Percentiles rank a stretch among this genome's conserved stretches.
These are phyloP conservation scores for Halenospora varia DNA, from an alignment of 495 filamentous ascomycete genomes.

Conservation along the genomic window DNA sequence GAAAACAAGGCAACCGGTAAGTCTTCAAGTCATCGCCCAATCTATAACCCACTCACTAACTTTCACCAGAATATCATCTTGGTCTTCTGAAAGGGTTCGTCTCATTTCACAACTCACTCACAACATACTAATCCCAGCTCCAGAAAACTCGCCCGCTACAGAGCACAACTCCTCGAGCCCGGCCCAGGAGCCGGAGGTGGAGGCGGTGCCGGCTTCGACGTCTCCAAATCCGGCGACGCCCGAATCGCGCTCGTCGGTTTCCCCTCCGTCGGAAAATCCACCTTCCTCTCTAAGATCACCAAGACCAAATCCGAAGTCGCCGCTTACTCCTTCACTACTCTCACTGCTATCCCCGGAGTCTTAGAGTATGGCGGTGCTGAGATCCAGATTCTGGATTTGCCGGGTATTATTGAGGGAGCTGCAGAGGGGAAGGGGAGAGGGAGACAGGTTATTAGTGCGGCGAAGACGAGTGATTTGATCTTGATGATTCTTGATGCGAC, in stretches of 20 bases:
- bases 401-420: conserved; percentile 98
- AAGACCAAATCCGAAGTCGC: conserved; percentile 97
- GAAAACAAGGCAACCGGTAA: conserved; percentile 99
- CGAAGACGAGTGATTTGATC: conserved; percentile 96
- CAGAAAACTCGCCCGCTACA: conserved; percentile 92
- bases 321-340: conserved; percentile 94
- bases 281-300: conserved; percentile 97
- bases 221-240: conserved; percentile 95
- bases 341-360: conserved; percentile 97
- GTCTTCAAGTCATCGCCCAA: too few species aligned
- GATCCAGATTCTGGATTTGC: conserved; percentile 96
- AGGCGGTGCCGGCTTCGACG: conserved; percentile 80
- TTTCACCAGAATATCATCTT: conserved; percentile 82
- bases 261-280: conserved; percentile 98
- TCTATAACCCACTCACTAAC: too few species aligned
- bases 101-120: background rate
- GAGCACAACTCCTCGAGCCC: conserved; percentile 94
- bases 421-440: conserved; percentile 95
- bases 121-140: background rate
- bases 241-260: conserved; percentile 97
- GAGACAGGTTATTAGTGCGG: conserved; percentile 96
- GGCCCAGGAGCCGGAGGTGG: conserved; percentile 75
- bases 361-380: conserved; percentile 98
- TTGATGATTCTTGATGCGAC: conserved; percentile 97
- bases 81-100: conserved; percentile 93